Evolutionary conservation across 2,329 filamentous ascomycete species (phyloP), one percentile per base, ranked within the genome.

Genomic region (Claviceps humidiphila): DNA sequence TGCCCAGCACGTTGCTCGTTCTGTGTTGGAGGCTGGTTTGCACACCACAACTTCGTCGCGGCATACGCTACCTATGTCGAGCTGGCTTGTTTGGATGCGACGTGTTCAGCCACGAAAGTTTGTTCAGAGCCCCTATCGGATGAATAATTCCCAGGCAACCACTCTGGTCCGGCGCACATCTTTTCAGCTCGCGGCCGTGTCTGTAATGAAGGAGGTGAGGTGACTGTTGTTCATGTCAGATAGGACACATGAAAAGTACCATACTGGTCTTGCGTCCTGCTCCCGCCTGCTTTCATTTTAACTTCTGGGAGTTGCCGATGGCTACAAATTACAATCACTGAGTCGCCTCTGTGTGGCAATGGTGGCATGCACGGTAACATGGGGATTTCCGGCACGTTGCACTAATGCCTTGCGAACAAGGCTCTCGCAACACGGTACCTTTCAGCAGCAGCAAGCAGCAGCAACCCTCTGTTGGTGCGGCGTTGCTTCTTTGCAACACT

Each of bases 41-140:
- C 30, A 34, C 30, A 34, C 30, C 30, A 34, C 9, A 34, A 11
- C 30, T 34, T 9, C 30, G 9, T 46, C 44, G 26, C 17, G n/a
- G 16, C 17, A 14, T 44, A 9, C 40, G 5, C 14, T 13, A 13
- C 26, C 4, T 20, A 26, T n/a, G 44, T 22, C 38, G 4, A 24
- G 14, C 30, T n/a, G 13, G 16, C 26, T 16, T 13, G 1, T 5
- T n/a, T 13, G 26, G 41, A 38, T 44, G 22, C 16, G 14, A 40
- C 49, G 39, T n/a, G 9, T 9, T 16, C 49, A 51, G 41, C 49
- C 49, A 45, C 49, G 16, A 51, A 45, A 51, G 41, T 40, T 26
- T 45, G 34, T 39, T 14, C 14, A 11, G 5, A 4, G 39, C 39
- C 17, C 39, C 14, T 37, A 22, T 49, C 26, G 34, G 34, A 24